Conservation (phyloP, 2,329 filamentous ascomycete species). For the Fusarium secorum region DNA sequence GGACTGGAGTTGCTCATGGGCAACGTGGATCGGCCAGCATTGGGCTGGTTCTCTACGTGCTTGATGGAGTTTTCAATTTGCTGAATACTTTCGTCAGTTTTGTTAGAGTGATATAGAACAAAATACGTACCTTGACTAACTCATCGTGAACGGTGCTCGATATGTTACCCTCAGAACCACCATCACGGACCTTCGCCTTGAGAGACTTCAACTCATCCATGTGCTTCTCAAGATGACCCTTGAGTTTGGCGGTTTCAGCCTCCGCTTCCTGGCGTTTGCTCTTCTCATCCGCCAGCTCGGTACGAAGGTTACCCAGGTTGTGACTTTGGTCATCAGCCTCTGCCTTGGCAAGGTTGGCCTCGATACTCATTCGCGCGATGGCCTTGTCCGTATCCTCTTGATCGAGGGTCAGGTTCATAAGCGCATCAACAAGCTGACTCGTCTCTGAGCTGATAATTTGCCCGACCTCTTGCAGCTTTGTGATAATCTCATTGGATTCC, state of each 20-base stretch:
- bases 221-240: constrained; percentile 42
- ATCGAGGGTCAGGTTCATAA: constrained; percentile 49
- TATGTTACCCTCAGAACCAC: constrained; percentile 24
- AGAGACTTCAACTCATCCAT: constrained; percentile 42
- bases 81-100: constrained; percentile 28
- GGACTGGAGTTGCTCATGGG: constrained; percentile 47
- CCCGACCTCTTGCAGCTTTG: constrained; percentile 49
- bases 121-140: constrained; percentile 44
- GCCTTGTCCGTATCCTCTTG: constrained; percentile 51
- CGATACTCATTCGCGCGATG: constrained; percentile 50
- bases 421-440: constrained; percentile 49
- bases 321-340: constrained; percentile 46
- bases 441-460: constrained; percentile 51
- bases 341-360: constrained; percentile 49
- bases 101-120: no score
- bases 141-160: constrained; percentile 36
- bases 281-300: constrained; percentile 45
- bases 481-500: constrained; percentile 47
- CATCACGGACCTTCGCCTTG: constrained; percentile 37
- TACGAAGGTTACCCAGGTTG: constrained; percentile 44
- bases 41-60: constrained; percentile 49
- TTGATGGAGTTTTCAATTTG: constrained; percentile 46
- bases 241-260: constrained; percentile 39
- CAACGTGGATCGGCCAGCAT: constrained; percentile 48
- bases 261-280: constrained; percentile 44